These are phyloP conservation scores for Neurospora sp. DNA, from an alignment of 495 filamentous ascomycete genomes.

Conservation along the genomic window DNA sequence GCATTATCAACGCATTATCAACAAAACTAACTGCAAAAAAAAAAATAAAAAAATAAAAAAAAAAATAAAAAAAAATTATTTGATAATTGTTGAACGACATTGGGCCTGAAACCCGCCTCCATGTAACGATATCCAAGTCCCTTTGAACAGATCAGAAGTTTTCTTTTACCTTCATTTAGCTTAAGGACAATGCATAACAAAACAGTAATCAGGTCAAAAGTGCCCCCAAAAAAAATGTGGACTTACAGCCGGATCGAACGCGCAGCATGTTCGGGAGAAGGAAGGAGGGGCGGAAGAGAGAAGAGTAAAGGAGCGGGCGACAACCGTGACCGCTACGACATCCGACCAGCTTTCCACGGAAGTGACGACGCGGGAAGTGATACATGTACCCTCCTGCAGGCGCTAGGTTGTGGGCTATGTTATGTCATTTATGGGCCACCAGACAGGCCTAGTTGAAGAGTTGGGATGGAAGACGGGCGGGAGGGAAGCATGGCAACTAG, in stretches of 20 bases:
- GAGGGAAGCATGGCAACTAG: not conserved
- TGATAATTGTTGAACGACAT: not conserved
- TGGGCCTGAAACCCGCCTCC: not conserved
- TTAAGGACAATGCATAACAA: not conserved
- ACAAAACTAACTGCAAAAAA: not conserved
- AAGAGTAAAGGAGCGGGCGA: not conserved
- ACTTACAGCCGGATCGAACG: not conserved
- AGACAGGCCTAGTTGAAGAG: not conserved
- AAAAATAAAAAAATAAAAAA: too few species aligned
- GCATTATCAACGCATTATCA: not conserved
- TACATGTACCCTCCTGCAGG: not conserved
- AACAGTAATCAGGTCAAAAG: not conserved
- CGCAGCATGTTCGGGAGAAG: not conserved
- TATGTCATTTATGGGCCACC: not conserved
- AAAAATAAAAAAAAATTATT: not conserved
- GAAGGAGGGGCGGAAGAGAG: not conserved
- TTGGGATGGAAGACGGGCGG: not conserved
- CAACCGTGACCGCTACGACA: not conserved
- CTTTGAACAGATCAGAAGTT: not conserved
- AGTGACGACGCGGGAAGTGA: not conserved
- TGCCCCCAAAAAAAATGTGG: not conserved
- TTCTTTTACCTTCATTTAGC: not conserved
- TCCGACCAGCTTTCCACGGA: not conserved
- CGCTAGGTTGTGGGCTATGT: not conserved
- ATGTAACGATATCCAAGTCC: not conserved